These are phyloP conservation scores for Parasitella parasitica DNA, from an alignment of 371 early-diverging fungal genomes.

Conservation along the genomic window DNA sequence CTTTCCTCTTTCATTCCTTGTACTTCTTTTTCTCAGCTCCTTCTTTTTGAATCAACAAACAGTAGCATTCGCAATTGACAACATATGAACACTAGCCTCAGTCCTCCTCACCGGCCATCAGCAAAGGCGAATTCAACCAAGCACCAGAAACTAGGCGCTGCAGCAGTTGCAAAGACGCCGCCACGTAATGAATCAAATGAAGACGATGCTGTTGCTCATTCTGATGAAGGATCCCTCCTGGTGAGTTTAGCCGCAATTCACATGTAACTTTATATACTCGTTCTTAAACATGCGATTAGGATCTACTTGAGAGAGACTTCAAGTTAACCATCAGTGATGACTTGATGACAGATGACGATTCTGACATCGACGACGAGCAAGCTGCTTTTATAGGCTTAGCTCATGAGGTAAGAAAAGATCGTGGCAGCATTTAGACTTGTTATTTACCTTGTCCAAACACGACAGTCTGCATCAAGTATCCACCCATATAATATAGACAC, in stretches of 20 bases:
- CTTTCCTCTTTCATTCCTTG: not conserved
- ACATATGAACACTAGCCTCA: not conserved
- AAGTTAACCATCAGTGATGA: conserved; percentile 2
- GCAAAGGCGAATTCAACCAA: not conserved
- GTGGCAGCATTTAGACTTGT: not conserved
- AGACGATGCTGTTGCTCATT: not conserved
- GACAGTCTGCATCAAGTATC: not conserved
- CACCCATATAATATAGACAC: not conserved
- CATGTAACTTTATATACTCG: not conserved
- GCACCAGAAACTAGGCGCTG: not conserved
- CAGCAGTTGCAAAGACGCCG: not conserved
- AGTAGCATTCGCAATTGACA: not conserved
- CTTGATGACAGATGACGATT: conserved; percentile 28
- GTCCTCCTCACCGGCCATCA: not conserved
- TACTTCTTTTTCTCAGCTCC: too few species aligned
- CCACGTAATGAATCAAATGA: not conserved
- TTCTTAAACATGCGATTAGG: not conserved
- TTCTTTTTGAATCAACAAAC: not conserved
- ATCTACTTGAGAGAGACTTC: not conserved
- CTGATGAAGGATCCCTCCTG: not conserved
- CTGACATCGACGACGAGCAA: conserved; percentile 31
- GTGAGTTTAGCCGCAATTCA: not conserved
- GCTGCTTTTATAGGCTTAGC: conserved; percentile 3
- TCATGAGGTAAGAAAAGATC: conserved; percentile 5
- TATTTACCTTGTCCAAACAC: not conserved